Evolutionary conservation across 2,329 filamentous ascomycete genomes (phyloP), one percentile per base, ranked within the genome.

Genomic region (Tolypocladium endophyticum): DNA sequence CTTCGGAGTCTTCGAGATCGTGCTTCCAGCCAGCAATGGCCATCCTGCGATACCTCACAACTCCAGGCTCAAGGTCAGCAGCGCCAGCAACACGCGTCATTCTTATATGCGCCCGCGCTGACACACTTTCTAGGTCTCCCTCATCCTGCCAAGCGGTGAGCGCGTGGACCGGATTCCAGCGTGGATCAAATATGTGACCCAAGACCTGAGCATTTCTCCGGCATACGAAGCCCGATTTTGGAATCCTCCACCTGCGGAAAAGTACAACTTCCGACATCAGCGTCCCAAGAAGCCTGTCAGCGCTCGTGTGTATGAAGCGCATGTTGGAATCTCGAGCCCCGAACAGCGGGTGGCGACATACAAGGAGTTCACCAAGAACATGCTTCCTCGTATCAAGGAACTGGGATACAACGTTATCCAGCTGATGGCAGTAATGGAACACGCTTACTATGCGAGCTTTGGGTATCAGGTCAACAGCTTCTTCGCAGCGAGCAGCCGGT

Each of bases 401-500:
- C 80, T 97, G 52, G 94, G 93, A 47, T 99, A 99, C 79, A 97
- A 99, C 71, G 89, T 92, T 59, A 97, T 99, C 66, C 94, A 99
- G 73, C 81, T 99, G 64, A 99, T 99, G 94, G 94, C 94, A 54
- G 82, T 99, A 70, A 99, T 99, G 93, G 94, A 99, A 72, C 94
- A 99, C 75, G 94, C 94, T 56, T 99, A 99, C 80, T 99, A 99
- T 73, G 94, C 94, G 68, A 97, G 93, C 70, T 99, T 99, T 69
- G 94, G 94, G 55, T 99, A 99, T 74, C 94, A 99, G 75, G 86
- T 99, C 76, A 99, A 97, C 79, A 97, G 89, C 75, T 99, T 99
- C 80, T 99, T 97, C 69, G 94, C 94, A 35, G 92, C 93, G 16
- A 97, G 92, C 74, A 97, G 93, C 73, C 87, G 94, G 63, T 99